phyloP scores from a whole-genome alignment of 441 rosid species.

The Populus tomentosa region DNA sequence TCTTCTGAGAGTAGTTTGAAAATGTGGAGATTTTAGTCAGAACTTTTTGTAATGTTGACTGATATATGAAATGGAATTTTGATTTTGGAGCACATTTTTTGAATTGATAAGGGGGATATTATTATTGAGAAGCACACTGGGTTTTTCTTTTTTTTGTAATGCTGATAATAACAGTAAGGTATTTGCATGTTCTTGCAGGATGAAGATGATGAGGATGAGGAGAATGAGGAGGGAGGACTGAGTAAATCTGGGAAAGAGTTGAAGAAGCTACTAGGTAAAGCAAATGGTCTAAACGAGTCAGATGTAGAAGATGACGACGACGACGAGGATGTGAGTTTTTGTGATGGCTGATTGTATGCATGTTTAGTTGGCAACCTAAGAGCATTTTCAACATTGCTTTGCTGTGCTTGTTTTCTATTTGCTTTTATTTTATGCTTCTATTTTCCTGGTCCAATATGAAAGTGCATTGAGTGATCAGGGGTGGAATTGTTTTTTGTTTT shows the following conservation, averaged over 20 bases:
- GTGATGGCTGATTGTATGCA: not conserved
- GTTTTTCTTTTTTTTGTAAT: not conserved
- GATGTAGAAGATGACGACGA: conserved; percentile 83
- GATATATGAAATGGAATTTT: not conserved
- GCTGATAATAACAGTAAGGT: not conserved
- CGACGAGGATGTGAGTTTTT: conserved; percentile 37
- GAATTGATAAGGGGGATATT: not conserved
- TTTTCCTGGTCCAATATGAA: not conserved
- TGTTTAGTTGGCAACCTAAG: not conserved
- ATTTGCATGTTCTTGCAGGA: conserved; percentile 42
- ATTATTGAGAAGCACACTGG: not conserved
- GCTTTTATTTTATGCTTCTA: not conserved
- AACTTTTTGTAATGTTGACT: not conserved
- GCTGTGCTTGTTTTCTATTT: not conserved
- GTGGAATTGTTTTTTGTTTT: not conserved
- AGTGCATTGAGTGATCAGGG: not conserved
- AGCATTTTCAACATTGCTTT: not conserved
- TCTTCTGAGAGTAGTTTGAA: not conserved
- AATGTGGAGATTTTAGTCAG: not conserved
- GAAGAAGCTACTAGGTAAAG: conserved; percentile 75
- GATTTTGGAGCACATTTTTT: not conserved
- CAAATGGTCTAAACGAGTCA: conserved; percentile 65
- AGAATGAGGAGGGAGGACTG: conserved; percentile 77
- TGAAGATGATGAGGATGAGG: conserved; percentile 84
- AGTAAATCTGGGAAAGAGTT: conserved; percentile 95